Evolutionary conservation across 805 yeast genomes (phyloP).

Genomic region (Brettanomyces sp.): DNA sequence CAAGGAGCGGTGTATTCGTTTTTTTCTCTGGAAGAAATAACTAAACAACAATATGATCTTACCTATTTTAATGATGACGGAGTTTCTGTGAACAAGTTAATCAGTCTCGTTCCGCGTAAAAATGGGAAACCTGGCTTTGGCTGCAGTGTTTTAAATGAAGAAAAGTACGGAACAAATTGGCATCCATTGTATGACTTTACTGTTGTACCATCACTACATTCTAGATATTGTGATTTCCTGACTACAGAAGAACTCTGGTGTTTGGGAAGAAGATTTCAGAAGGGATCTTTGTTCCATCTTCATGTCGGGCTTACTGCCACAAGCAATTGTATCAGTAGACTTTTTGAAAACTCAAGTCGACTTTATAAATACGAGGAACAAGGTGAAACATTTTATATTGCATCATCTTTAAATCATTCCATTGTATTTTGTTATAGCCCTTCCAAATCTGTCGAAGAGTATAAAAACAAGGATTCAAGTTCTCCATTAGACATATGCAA

Average conservation of each 20-base stretch:
- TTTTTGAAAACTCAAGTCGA: slow-evolving; percentile 8
- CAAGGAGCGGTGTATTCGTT: slow-evolving; percentile 13
- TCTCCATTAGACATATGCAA: background rate
- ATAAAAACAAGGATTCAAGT: slow-evolving; percentile 3
- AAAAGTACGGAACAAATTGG: slow-evolving; percentile 13
- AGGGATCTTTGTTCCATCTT: slow-evolving; percentile 18
- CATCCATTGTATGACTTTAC: slow-evolving; percentile 20
- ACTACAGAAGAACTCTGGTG: slow-evolving; percentile 23
- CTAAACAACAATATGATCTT: slow-evolving; percentile 9
- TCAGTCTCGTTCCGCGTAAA: slow-evolving; percentile 9
- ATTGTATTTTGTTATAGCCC: slow-evolving; percentile 6
- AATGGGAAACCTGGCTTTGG: slow-evolving; percentile 7
- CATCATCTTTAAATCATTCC: slow-evolving; percentile 9
- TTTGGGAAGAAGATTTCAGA: slow-evolving; percentile 16
- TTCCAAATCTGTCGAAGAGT: background rate
- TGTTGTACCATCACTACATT: slow-evolving; percentile 9
- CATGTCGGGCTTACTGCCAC: slow-evolving; percentile 17
- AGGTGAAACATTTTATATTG: slow-evolving; percentile 4
- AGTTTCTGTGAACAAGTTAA: slow-evolving; percentile 12
- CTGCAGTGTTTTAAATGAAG: slow-evolving; percentile 14
- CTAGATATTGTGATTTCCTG: slow-evolving; percentile 11
- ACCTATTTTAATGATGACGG: slow-evolving; percentile 20
- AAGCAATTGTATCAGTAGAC: slow-evolving; percentile 8
- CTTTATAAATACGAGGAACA: slow-evolving; percentile 8
- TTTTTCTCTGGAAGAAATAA: slow-evolving; percentile 17